Evolutionary conservation across 139 green algal genomes (phyloP).

Genomic region (Zygnema circumcarinatum): DNA sequence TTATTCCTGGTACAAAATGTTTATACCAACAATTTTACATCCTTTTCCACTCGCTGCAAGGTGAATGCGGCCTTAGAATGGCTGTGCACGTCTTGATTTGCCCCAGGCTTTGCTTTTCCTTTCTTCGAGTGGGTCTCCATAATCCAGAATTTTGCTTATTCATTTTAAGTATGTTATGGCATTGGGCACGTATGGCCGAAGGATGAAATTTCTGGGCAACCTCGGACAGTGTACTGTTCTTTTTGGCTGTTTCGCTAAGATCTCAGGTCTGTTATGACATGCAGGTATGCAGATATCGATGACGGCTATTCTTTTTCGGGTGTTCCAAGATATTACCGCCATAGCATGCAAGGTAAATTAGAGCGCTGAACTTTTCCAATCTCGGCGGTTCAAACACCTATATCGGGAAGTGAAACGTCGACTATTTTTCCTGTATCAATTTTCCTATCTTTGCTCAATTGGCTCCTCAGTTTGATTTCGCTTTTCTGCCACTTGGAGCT

Average conservation of each 20-base stretch:
- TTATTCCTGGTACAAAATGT: no score
- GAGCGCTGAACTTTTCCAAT: no score
- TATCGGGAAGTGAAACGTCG: no score
- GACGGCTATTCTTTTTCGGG: conserved; percentile 78
- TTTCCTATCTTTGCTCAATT: no score
- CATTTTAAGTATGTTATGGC: background rate
- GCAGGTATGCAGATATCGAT: conserved; percentile 74
- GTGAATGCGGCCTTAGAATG: no score
- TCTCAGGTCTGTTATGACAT: conserved; percentile 42
- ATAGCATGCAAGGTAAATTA: conserved; percentile 50
- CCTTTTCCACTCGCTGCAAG: no score
- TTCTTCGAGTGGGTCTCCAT: background rate
- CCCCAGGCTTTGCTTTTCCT: background rate
- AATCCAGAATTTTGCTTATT: background rate
- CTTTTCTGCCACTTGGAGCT: no score
- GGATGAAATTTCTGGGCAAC: background rate
- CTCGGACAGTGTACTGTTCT: background rate
- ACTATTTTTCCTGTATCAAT: no score
- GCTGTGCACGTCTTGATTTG: background rate
- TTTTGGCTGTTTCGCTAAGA: background rate
- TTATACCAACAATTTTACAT: no score
- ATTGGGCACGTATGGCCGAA: background rate
- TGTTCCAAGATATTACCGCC: conserved; percentile 75
- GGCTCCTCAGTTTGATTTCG: no score
- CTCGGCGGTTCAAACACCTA: no score